These are phyloP conservation scores for Thelonectria blattea DNA, from an alignment of 2,329 filamentous ascomycete genomes.

Conservation along the genomic window DNA sequence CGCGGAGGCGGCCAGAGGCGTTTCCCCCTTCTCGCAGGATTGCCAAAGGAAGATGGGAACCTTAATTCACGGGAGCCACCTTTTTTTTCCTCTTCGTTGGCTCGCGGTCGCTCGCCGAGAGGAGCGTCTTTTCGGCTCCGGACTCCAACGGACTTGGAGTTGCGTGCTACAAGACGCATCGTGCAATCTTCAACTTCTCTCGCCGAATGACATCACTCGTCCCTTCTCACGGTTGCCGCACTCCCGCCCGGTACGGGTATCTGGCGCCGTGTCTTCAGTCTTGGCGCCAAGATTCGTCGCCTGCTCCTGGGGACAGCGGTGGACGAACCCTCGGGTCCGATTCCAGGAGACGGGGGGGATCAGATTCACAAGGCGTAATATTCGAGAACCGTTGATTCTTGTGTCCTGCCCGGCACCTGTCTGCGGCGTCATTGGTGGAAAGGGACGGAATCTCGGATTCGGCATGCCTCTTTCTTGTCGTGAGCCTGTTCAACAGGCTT, in stretches of 20 bases:
- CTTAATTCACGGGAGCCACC: constrained; percentile 10
- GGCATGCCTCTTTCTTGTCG: neutral
- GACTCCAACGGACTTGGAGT: neutral
- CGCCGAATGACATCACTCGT: constrained; percentile 23
- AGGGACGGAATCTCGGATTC: constrained; percentile 6
- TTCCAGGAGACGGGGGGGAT: neutral
- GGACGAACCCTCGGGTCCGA: constrained; percentile 15
- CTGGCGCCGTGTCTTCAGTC: constrained; percentile 17
- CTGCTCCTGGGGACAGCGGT: constrained; percentile 7
- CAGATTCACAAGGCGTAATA: neutral
- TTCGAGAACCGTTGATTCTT: neutral
- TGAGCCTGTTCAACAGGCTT: neutral
- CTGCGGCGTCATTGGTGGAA: constrained; percentile 13
- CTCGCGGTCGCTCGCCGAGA: neutral
- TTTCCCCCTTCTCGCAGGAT: neutral
- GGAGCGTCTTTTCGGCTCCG: constrained; percentile 10
- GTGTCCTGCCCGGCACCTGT: neutral
- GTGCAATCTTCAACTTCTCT: neutral
- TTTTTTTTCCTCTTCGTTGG: neutral
- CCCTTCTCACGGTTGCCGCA: neutral
- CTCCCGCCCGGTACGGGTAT: constrained; percentile 8
- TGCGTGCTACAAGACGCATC: no score
- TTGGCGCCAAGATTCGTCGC: constrained; percentile 22
- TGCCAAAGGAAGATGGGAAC: constrained; percentile 3
- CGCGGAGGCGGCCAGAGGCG: neutral